These are phyloP conservation scores for Sarocladium oryzae DNA, from an alignment of 2,329 filamentous ascomycete species.

Conservation along the genomic window DNA sequence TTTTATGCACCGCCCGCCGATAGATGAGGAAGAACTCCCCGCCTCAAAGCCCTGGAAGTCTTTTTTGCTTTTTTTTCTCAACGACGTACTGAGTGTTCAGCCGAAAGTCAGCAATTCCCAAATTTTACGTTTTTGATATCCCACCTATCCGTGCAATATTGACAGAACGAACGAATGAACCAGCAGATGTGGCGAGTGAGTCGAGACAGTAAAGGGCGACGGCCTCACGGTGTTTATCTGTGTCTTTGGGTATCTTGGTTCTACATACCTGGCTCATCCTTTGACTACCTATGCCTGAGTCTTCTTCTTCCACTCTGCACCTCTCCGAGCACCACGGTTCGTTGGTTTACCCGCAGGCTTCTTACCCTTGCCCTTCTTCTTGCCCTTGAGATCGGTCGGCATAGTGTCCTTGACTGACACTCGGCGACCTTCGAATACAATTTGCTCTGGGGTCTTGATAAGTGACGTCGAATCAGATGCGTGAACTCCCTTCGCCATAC, in stretches of 20 bases:
- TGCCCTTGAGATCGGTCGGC: constrained; percentile 54
- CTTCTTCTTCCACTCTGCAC: constrained; percentile 40
- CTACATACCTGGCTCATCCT: not conserved
- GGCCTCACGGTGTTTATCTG: no score
- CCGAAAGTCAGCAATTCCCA: no score
- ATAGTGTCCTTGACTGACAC: constrained; percentile 61
- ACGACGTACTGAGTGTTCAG: no score
- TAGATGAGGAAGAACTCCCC: no score
- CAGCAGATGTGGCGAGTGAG: no score
- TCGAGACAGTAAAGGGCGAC: no score
- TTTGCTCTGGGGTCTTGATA: constrained; percentile 57
- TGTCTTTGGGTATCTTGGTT: constrained; percentile 6
- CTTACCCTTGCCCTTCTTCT: constrained; percentile 46
- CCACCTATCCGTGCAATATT: no score
- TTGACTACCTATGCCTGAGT: constrained; percentile 11
- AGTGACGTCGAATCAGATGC: constrained; percentile 11
- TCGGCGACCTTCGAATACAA: constrained; percentile 77
- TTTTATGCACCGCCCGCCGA: no score
- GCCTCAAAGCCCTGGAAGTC: no score
- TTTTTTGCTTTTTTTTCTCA: no score
- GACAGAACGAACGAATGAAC: not conserved
- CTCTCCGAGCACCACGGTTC: constrained; percentile 32
- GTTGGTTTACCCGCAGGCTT: constrained; percentile 27
- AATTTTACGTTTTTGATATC: constrained; percentile 12
- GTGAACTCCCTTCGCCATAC: not conserved